Evolutionary conservation across 805 yeast genomes (phyloP).

Genomic region (Hemisphaericaspora nanyangensis): DNA sequence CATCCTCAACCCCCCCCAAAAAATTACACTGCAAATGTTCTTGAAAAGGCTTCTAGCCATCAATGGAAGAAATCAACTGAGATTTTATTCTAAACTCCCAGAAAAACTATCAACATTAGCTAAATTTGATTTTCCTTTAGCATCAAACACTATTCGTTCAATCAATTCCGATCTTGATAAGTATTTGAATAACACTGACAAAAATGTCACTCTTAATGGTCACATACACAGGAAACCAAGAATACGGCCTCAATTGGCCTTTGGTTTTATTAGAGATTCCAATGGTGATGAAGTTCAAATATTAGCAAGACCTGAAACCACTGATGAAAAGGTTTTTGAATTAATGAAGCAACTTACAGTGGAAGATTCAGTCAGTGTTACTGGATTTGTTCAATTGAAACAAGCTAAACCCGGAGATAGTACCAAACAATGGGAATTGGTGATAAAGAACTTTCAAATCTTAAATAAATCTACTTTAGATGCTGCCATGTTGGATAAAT

Average conservation of each 20-base stretch:
- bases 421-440: constrained; percentile 51
- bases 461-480: constrained; percentile 61
- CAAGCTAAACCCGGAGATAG: background rate
- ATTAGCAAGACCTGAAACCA: constrained; percentile 37
- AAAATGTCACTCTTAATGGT: constrained; percentile 60
- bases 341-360: constrained; percentile 48
- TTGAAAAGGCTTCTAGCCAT: too few relatives aligned
- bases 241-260: constrained; percentile 62
- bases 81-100: constrained; percentile 15
- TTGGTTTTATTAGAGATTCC: constrained; percentile 72
- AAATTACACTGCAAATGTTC: too few relatives aligned
- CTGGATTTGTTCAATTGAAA: constrained; percentile 45
- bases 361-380: constrained; percentile 72
- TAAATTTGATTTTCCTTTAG: constrained; percentile 33
- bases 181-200: constrained; percentile 5
- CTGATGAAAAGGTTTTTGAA: constrained; percentile 29
- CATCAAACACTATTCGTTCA: constrained; percentile 25
- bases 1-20: too few relatives aligned
- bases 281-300: constrained; percentile 64
- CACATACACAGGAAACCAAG: constrained; percentile 80
- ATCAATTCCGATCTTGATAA: constrained; percentile 10
- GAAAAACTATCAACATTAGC: constrained; percentile 17
- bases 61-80: too few relatives aligned
- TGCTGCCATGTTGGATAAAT: constrained; percentile 65
- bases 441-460: constrained; percentile 46